phyloP scores from a whole-genome alignment of 2,329 filamentous ascomycete species.

The Talaromyces islandicus region DNA sequence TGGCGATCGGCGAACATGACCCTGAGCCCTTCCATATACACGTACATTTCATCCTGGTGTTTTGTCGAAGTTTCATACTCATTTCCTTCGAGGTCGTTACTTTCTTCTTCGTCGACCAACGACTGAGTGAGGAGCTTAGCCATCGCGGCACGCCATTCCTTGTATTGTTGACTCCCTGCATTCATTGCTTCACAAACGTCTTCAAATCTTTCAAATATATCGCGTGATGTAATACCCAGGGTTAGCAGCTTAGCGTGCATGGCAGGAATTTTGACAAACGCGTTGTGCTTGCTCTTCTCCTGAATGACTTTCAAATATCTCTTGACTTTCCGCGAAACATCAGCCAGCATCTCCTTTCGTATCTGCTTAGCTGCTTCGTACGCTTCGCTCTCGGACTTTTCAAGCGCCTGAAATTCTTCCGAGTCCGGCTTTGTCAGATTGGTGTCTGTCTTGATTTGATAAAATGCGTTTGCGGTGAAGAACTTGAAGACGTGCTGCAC shows the following conservation, averaged over 20 bases:
- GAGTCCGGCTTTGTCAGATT: conserved; percentile 61
- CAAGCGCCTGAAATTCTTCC: conserved; percentile 59
- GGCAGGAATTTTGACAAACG: conserved; percentile 59
- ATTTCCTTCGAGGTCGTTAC: conserved; percentile 72
- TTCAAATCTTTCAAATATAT: conserved; percentile 61
- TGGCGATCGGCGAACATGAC: conserved; percentile 73
- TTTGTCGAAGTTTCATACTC: conserved; percentile 86
- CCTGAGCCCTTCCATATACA: conserved; percentile 73
- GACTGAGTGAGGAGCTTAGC: conserved; percentile 66
- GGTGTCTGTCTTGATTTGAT: conserved; percentile 70
- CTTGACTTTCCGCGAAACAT: conserved; percentile 54
- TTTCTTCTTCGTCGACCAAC: conserved; percentile 75
- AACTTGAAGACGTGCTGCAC: conserved; percentile 76
- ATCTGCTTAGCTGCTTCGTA: conserved; percentile 76
- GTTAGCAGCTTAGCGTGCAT: conserved; percentile 48
- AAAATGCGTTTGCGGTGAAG: conserved; percentile 77
- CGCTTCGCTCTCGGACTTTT: conserved; percentile 62
- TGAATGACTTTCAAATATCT: conserved; percentile 59
- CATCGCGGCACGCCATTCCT: conserved; percentile 69
- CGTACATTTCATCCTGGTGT: conserved; percentile 81
- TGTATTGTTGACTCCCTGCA: conserved; percentile 62
- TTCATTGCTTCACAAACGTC: conserved; percentile 62
- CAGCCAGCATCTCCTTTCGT: conserved; percentile 68
- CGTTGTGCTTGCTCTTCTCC: conserved; percentile 46
- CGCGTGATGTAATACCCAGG: conserved; percentile 67